Conservation (phyloP, 345 rosid species). For the Dipteronia sinensis region DNA sequence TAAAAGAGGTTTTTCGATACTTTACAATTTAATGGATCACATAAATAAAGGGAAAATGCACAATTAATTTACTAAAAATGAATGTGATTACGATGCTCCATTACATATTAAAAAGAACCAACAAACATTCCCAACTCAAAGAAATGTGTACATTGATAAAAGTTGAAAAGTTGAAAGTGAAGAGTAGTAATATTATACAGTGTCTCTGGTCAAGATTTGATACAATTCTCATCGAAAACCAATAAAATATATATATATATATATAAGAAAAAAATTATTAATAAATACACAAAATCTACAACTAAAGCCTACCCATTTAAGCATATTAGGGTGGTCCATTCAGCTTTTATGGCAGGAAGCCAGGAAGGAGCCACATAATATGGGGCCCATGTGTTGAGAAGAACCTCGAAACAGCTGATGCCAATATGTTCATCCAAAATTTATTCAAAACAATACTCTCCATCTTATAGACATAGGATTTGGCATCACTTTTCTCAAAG, state of each 20-base stretch:
- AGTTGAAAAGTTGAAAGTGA: background rate
- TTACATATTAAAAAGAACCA: no score
- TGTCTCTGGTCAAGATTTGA: background rate
- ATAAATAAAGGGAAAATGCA: no score
- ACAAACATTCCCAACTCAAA: no score
- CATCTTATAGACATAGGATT: background rate
- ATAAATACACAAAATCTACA: background rate
- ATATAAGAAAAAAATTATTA: no score
- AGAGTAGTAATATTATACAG: background rate
- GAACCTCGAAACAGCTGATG: background rate
- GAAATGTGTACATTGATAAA: background rate
- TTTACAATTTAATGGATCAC: no score
- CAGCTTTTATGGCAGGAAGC: background rate
- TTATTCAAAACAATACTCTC: background rate
- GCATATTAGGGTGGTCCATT: background rate
- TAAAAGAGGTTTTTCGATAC: no score
- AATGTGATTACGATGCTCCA: no score
- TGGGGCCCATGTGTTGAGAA: background rate
- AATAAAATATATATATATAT: no score
- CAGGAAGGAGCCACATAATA: background rate
- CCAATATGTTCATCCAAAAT: background rate
- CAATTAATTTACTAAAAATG: no score
- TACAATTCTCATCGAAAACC: background rate
- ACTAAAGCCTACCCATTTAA: background rate
- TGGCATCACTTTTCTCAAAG: background rate